Evolutionary conservation across 148 eudicot species (phyloP).

Genomic region (Rheum nobile): DNA sequence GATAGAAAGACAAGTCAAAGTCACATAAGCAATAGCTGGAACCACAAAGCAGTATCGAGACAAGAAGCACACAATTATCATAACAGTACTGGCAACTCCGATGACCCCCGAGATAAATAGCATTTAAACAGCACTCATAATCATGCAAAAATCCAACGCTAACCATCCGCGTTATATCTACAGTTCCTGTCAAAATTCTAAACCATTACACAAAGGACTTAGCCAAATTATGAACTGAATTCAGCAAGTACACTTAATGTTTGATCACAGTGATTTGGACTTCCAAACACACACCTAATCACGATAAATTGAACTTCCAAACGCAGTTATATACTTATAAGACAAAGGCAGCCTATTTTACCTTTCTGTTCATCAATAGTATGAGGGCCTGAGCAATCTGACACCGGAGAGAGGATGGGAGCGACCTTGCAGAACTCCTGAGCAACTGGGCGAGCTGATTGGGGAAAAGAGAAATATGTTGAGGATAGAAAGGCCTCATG

Average conservation of each 20-base stretch:
- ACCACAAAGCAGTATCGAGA: not conserved
- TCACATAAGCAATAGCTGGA: not conserved
- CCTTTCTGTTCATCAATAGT: slow-evolving; percentile 72
- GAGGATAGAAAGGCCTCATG: slow-evolving; percentile 55
- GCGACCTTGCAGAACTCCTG: slow-evolving; percentile 25
- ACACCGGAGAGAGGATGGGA: slow-evolving; percentile 51
- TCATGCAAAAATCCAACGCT: too few relatives aligned
- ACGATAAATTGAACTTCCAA: not conserved
- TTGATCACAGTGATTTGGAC: too few relatives aligned
- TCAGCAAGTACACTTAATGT: too few relatives aligned
- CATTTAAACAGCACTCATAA: too few relatives aligned
- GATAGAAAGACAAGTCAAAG: not conserved
- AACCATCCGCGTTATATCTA: too few relatives aligned
- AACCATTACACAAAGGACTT: not conserved
- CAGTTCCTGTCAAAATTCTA: not conserved
- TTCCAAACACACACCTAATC: not conserved
- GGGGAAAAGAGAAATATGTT: slow-evolving; percentile 40
- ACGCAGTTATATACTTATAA: not conserved
- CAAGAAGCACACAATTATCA: too few relatives aligned
- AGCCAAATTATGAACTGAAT: too few relatives aligned
- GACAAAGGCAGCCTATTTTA: too few relatives aligned
- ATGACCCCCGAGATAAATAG: too few relatives aligned
- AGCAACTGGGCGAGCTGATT: slow-evolving; percentile 43
- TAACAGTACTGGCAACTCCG: too few relatives aligned
- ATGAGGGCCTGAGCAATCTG: slow-evolving; percentile 63